These are phyloP conservation scores for Pythium inflatum DNA, from an alignment of 352 stramenopile species.

Conservation along the genomic window DNA sequence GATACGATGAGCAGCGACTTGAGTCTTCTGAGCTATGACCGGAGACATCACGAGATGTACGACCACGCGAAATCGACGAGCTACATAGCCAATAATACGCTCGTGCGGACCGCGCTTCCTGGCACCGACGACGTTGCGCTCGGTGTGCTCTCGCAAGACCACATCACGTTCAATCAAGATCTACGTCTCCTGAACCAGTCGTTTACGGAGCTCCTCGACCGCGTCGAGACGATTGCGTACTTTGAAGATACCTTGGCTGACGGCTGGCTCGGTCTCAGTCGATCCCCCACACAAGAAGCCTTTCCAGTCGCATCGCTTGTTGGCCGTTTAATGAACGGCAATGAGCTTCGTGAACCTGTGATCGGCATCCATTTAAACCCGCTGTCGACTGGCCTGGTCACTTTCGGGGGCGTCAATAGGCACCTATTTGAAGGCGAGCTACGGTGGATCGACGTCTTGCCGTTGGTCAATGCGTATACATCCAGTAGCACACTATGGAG, in stretches of 20 bases:
- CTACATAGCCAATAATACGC: conserved; percentile 26
- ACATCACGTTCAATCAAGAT: neutral
- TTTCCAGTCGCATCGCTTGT: conserved; percentile 11
- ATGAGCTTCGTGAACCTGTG: neutral
- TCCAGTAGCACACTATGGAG: too few relatives aligned
- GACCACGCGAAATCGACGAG: conserved; percentile 19
- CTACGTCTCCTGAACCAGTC: neutral
- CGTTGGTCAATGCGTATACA: neutral
- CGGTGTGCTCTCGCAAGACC: conserved; percentile 21
- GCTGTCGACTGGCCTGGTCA: conserved; percentile 12
- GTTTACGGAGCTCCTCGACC: conserved; percentile 16
- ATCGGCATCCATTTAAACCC: conserved; percentile 27
- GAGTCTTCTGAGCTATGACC: conserved; percentile 16
- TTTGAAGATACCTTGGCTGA: conserved; percentile 20
- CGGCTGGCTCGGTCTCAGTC: conserved; percentile 19
- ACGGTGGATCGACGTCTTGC: conserved; percentile 18
- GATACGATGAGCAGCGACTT: conserved; percentile 23
- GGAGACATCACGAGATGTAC: conserved; percentile 18
- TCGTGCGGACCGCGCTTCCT: conserved; percentile 16
- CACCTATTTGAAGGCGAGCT: conserved; percentile 15
- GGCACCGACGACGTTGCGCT: neutral
- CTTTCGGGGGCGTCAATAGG: conserved; percentile 16
- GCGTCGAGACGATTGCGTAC: neutral
- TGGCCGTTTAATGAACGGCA: neutral
- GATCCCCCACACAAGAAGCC: conserved; percentile 1